Percentiles rank a stretch among this genome's conserved stretches.
Evolutionary conservation across 176 grass and related monocot species (phyloP).

Genomic region (Avena eriantha): DNA sequence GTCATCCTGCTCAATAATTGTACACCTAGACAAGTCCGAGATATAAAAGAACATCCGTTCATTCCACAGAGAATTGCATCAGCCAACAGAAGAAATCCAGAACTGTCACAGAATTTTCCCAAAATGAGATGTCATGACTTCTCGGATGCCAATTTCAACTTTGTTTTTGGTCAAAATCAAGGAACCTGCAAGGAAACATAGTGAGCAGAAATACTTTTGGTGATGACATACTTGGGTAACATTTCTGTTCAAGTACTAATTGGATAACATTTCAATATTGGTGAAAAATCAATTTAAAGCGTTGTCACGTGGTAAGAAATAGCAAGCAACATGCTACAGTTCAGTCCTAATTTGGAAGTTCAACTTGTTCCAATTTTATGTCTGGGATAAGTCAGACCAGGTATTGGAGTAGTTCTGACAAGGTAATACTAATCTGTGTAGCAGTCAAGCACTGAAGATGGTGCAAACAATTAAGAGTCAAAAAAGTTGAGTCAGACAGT

Average conservation of each 20-base stretch:
- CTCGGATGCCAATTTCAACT: not conserved
- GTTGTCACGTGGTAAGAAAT: not conserved
- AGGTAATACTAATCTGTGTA: not conserved
- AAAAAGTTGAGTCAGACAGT: not conserved
- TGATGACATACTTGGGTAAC: not conserved
- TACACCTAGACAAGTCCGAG: not conserved
- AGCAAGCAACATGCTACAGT: not conserved
- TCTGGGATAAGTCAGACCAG: slow-evolving; percentile 9
- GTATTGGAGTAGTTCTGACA: not conserved
- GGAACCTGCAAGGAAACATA: not conserved
- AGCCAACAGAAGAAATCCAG: not conserved
- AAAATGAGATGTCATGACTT: not conserved
- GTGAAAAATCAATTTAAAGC: not conserved
- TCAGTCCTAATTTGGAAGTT: not conserved
- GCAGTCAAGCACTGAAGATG: not conserved
- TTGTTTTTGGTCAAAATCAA: not conserved
- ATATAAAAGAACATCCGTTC: not conserved
- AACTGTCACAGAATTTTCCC: not conserved
- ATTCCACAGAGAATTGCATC: not conserved
- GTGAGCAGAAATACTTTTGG: not conserved
- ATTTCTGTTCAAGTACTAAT: not conserved
- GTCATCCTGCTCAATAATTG: not conserved
- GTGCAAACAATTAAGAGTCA: not conserved
- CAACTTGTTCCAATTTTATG: not conserved
- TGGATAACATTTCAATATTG: not conserved